Evolutionary conservation across 495 filamentous ascomycete genomes (phyloP).

Genomic region (Lepidopterella palustris): DNA sequence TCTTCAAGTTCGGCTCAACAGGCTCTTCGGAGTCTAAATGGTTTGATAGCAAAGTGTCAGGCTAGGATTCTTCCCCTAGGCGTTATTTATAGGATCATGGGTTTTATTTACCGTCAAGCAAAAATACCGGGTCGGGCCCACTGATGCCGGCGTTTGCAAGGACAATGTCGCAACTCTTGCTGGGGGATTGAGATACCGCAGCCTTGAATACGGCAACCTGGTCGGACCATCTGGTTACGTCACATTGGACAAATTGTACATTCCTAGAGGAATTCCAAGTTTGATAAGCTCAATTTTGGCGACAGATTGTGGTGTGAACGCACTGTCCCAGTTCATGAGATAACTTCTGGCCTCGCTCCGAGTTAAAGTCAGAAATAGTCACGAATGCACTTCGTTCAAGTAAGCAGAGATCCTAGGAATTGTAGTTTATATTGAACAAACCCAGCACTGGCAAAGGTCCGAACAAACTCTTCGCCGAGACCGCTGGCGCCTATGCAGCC

Average conservation of each 20-base stretch:
- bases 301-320: background rate
- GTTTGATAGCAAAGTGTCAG: too few relatives aligned
- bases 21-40: constrained; percentile 2
- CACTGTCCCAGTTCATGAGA: background rate
- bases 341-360: background rate
- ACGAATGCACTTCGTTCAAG: background rate
- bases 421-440: background rate
- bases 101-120: background rate
- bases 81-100: too few relatives aligned
- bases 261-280: background rate
- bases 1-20: background rate
- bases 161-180: constrained; percentile 3
- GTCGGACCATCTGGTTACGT: background rate
- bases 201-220: constrained; percentile 3
- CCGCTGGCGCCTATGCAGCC: background rate
- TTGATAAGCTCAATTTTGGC: background rate
- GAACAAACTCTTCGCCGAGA: background rate
- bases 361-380: constrained; percentile 3
- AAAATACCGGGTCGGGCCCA: background rate
- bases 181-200: background rate
- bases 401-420: background rate
- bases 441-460: background rate
- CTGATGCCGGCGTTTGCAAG: constrained; percentile 7
- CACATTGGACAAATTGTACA: constrained; percentile 1
- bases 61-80: too few relatives aligned